A percentile compares a stretch with the other conserved stretches of the same genome.
Conservation (phyloP, 306 rosid species). For the Comarum palustre region DNA sequence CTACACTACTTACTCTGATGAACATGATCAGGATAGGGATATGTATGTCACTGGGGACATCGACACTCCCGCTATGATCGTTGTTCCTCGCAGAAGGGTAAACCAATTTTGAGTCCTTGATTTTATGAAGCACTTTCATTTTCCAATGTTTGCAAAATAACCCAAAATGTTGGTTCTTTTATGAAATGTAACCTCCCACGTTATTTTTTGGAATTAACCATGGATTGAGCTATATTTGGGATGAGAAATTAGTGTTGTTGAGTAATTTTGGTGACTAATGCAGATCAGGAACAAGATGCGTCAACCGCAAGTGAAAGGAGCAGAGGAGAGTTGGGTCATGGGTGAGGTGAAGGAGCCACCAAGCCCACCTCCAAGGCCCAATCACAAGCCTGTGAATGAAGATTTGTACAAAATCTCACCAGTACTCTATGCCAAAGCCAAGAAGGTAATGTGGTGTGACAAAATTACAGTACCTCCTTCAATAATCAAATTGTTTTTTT, state of each 20-base stretch:
- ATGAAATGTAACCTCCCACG: neutral
- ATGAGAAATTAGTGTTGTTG: neutral
- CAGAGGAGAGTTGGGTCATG: constrained; percentile 42
- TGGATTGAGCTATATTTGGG: neutral
- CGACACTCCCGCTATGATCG: constrained; percentile 78
- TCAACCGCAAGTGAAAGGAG: constrained; percentile 42
- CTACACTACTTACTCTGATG: constrained; percentile 49
- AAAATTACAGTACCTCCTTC: neutral
- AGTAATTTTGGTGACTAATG: constrained; percentile 24
- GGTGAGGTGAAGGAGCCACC: constrained; percentile 35
- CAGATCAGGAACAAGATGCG: constrained; percentile 61
- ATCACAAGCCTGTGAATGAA: constrained; percentile 72
- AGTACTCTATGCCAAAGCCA: constrained; percentile 52
- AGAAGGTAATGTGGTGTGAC: constrained; percentile 46
- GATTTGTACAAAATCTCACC: constrained; percentile 84
- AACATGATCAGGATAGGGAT: constrained; percentile 43
- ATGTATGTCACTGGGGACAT: constrained; percentile 73
- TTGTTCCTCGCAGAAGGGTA: constrained; percentile 81
- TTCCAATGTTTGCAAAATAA: neutral
- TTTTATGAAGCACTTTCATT: neutral
- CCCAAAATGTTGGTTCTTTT: neutral
- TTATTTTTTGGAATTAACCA: neutral
- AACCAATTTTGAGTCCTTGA: neutral
- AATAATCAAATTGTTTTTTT: neutral
- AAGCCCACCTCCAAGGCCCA: constrained; percentile 31